Evolutionary conservation across 2,329 filamentous ascomycete species (phyloP).

Genomic region (Curvularia hawaiiensis): DNA sequence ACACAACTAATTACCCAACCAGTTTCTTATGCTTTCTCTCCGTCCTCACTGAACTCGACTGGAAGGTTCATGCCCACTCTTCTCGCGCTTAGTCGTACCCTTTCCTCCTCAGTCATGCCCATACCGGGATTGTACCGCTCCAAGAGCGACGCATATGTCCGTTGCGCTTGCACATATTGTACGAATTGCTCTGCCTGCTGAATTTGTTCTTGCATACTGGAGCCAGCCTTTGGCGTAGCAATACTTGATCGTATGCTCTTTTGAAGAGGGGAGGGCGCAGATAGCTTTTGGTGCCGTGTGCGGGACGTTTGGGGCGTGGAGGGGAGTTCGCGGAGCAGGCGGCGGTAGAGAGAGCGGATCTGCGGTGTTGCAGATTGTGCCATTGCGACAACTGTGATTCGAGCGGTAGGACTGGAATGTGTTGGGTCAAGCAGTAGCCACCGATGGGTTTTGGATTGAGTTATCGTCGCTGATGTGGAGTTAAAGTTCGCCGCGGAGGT

Average conservation of each 20-base stretch:
- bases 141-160: slow-evolving; percentile 77
- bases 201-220: slow-evolving; percentile 25
- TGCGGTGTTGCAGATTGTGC: slow-evolving; percentile 48
- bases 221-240: slow-evolving; percentile 29
- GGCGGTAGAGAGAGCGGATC: slow-evolving; percentile 82
- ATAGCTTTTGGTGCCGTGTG: slow-evolving; percentile 49
- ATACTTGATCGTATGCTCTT: slow-evolving; percentile 70
- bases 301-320: slow-evolving; percentile 59
- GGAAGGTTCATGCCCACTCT: slow-evolving; percentile 92
- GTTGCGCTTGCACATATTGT: slow-evolving; percentile 82
- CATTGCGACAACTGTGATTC: slow-evolving; percentile 33
- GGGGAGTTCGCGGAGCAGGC: slow-evolving; percentile 87
- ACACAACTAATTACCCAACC: not conserved
- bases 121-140: slow-evolving; percentile 95
- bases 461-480: not conserved
- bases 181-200: slow-evolving; percentile 77
- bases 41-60: slow-evolving; percentile 55
- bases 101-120: slow-evolving; percentile 83
- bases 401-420: not conserved
- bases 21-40: slow-evolving; percentile 11
- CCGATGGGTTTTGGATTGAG: not conserved
- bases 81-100: slow-evolving; percentile 80
- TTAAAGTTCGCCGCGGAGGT: slow-evolving; percentile 24
- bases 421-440: not conserved
- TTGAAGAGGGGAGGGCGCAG: slow-evolving; percentile 70